Evolutionary conservation across 2,329 filamentous ascomycete genomes (phyloP).

Genomic region (Teratosphaeria zuluensis): DNA sequence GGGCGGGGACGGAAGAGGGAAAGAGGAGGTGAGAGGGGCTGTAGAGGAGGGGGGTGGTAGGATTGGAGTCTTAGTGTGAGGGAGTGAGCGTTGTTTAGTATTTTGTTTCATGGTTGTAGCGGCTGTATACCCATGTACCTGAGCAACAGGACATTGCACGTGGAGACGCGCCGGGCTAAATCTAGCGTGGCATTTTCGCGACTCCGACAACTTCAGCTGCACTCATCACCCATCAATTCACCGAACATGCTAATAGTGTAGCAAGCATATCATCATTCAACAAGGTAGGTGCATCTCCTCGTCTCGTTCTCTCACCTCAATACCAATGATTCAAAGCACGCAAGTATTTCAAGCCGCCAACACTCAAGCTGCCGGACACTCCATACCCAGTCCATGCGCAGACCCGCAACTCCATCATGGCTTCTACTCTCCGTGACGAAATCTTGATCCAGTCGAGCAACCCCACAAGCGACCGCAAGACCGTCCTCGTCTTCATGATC

Average conservation of each 20-base stretch:
- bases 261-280: no score
- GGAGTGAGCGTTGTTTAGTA: not conserved
- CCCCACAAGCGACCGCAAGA: not conserved
- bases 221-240: no score
- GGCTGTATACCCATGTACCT: no score
- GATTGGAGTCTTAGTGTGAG: not conserved
- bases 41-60: not conserved
- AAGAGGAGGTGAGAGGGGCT: not conserved
- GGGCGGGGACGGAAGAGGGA: not conserved
- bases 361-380: not conserved
- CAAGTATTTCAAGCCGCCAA: not conserved
- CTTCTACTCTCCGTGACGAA: not conserved
- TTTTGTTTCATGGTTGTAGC: not conserved
- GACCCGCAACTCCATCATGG: not conserved
- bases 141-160: no score
- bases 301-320: no score
- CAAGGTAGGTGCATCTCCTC: no score
- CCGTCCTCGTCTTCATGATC: slow-evolving; percentile 57
- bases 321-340: no score
- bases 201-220: no score
- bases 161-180: no score
- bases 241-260: no score
- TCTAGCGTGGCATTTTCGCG: no score
- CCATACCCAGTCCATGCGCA: not conserved
- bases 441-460: not conserved